phyloP scores from a whole-genome alignment of 2,329 filamentous ascomycete species.

The Fusarium incarnatum region DNA sequence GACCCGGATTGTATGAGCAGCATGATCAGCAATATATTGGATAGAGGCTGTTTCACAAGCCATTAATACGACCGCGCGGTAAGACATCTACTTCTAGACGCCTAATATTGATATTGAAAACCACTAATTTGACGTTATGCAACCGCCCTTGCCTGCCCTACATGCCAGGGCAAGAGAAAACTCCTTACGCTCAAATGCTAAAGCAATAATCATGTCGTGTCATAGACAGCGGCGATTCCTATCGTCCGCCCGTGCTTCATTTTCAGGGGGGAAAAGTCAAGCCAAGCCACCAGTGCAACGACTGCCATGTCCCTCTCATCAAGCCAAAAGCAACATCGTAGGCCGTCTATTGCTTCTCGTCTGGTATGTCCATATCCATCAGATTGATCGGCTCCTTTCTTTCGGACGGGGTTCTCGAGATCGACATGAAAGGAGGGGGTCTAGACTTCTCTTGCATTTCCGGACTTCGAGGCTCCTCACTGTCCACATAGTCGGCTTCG shows the following conservation, averaged over 20 bases:
- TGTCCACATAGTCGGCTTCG: constrained; percentile 37
- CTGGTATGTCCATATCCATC: constrained; percentile 56
- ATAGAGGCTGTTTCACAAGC: not conserved
- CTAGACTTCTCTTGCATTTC: constrained; percentile 59
- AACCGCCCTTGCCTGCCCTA: not conserved
- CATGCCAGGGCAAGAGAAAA: constrained; percentile 16
- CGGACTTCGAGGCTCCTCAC: constrained; percentile 49
- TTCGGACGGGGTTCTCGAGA: constrained; percentile 34
- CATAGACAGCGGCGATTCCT: not conserved
- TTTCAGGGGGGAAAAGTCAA: not conserved
- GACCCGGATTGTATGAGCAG: not conserved
- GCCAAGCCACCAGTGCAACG: not conserved
- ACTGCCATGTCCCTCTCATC: not conserved
- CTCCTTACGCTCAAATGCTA: constrained; percentile 34
- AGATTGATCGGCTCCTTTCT: constrained; percentile 40
- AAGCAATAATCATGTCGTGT: constrained; percentile 11
- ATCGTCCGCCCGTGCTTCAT: not conserved
- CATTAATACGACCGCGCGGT: not conserved
- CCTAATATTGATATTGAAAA: not conserved
- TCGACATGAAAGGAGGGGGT: constrained; percentile 45
- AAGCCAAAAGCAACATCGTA: not conserved
- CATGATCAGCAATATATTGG: not conserved
- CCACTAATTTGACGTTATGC: constrained; percentile 8
- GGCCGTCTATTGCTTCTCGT: constrained; percentile 32
- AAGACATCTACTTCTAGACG: not conserved